phyloP scores from a whole-genome alignment of 371 early-diverging fungal species.

The Cladochytrium tenue region DNA sequence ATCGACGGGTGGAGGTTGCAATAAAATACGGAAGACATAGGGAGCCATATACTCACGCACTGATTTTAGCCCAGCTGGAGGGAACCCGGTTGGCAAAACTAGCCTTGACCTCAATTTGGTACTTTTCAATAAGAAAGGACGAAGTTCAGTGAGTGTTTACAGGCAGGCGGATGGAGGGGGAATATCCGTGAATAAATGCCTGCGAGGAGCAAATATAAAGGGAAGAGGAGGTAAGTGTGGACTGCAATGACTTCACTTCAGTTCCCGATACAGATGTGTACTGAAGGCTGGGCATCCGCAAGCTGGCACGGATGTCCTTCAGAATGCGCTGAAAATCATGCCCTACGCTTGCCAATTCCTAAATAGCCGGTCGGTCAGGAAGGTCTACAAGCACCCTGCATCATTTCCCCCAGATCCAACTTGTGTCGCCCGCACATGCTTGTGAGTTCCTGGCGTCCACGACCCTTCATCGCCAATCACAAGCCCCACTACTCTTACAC shows the following conservation, averaged over 20 bases:
- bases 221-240: slow-evolving; percentile 21
- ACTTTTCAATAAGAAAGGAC: slow-evolving; percentile 33
- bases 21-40: not conserved
- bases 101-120: slow-evolving; percentile 68
- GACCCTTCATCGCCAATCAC: too few relatives aligned
- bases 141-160: not conserved
- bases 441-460: too few relatives aligned
- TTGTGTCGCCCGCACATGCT: too few relatives aligned
- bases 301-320: slow-evolving; percentile 35
- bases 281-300: slow-evolving; percentile 48
- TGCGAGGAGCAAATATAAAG: too few relatives aligned
- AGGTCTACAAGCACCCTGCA: too few relatives aligned
- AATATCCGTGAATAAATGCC: not conserved
- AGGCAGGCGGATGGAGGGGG: not conserved
- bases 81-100: slow-evolving; percentile 60
- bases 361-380: too few relatives aligned
- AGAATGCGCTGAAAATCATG: slow-evolving; percentile 51
- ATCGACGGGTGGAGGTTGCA: too few relatives aligned
- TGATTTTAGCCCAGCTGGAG: slow-evolving; percentile 73
- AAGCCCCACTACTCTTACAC: not conserved
- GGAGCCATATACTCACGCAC: slow-evolving; percentile 40
- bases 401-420: too few relatives aligned
- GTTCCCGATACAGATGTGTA: slow-evolving; percentile 62
- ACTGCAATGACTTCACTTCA: slow-evolving; percentile 46
- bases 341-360: not conserved